Evolutionary conservation across 2,329 filamentous ascomycete species (phyloP), one percentile per base, ranked within the genome.

Genomic region (Curvularia sp.): DNA sequence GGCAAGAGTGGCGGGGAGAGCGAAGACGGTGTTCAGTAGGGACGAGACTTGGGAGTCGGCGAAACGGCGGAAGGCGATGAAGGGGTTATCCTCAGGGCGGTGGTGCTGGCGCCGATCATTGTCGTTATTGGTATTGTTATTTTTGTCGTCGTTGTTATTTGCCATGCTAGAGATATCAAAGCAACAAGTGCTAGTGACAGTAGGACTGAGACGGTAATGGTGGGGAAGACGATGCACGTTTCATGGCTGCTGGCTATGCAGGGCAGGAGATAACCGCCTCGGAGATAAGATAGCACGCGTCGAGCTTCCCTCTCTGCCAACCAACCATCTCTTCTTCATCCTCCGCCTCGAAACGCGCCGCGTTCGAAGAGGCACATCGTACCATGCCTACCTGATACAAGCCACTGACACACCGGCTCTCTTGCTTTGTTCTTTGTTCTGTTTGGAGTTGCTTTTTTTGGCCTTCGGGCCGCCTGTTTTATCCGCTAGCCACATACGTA

Each of bases 1-100:
- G n/a, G 66, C 69, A 44, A 75, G 68, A 28, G 66, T 72, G 41
- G 67, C 67, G 33, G 73, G 70, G 13, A 75, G 72, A 28, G 81
- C 78, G 56, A 83, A 82, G 53, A 86, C 75, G 18, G 80, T 80
- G 61, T 83, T 82, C 55, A 87, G 73, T 51, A 88, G 73, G 15
- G 81, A 82, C 8, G 80, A 82, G 64, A 87, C 80, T 56, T 85
- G 83, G 47, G 83, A 81, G 65, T 88, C 86, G 55, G 85, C 84
- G 70, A 85, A 86, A 61, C 83, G 84, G 64, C 86, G 86, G 75
- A 88, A 87, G 30, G 82, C 79, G 55, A 86, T 81, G 73, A 88
- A 87, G 0, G 85, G 84, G 59, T 86, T 86, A 55, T 73, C 64
- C 58, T 75, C 72, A 33, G 58, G 61, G 33, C 62, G 63, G 18